phyloP scores from a whole-genome alignment of 768 basidiomycete species.

The Botryobasidium botryosum region DNA sequence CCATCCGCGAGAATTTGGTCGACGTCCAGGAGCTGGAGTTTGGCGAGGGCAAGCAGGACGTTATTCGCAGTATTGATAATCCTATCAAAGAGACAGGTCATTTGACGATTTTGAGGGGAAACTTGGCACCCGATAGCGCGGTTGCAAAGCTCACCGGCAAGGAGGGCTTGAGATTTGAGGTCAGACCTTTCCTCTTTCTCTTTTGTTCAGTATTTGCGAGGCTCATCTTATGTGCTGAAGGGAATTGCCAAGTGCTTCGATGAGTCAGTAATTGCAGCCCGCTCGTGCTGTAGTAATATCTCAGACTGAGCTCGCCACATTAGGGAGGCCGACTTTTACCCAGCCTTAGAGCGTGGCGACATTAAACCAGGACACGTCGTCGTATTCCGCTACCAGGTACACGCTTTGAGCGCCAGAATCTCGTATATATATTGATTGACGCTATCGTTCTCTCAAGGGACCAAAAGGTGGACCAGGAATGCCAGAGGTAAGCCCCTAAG shows the following conservation, averaged over 20 bases:
- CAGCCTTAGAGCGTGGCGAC: slow-evolving; percentile 53
- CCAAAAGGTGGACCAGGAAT: slow-evolving; percentile 86
- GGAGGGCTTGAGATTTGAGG: slow-evolving; percentile 73
- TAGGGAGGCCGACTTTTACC: slow-evolving; percentile 55
- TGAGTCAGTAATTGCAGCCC: slow-evolving; percentile 24
- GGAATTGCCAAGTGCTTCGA: slow-evolving; percentile 68
- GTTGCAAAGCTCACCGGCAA: slow-evolving; percentile 92
- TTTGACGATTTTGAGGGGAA: slow-evolving; percentile 75
- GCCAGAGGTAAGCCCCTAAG: slow-evolving; percentile 41
- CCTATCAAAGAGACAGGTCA: slow-evolving; percentile 83
- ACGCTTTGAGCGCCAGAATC: no score
- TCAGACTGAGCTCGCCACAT: background rate
- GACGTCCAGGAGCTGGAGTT: slow-evolving; percentile 61
- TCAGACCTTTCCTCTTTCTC: slow-evolving; percentile 17
- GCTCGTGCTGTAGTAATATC: background rate
- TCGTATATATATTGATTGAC: no score
- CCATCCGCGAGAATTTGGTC: slow-evolving; percentile 69
- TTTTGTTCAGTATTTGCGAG: background rate
- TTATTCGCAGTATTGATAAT: slow-evolving; percentile 51
- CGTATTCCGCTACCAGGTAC: slow-evolving; percentile 75
- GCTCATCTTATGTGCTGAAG: slow-evolving; percentile 19
- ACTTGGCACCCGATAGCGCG: slow-evolving; percentile 68
- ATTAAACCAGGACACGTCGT: slow-evolving; percentile 60
- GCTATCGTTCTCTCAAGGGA: no score
- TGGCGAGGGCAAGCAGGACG: slow-evolving; percentile 40